Evolutionary conservation across 495 filamentous ascomycete genomes (phyloP).

Genomic region (Tetracladium marchalianum): DNA sequence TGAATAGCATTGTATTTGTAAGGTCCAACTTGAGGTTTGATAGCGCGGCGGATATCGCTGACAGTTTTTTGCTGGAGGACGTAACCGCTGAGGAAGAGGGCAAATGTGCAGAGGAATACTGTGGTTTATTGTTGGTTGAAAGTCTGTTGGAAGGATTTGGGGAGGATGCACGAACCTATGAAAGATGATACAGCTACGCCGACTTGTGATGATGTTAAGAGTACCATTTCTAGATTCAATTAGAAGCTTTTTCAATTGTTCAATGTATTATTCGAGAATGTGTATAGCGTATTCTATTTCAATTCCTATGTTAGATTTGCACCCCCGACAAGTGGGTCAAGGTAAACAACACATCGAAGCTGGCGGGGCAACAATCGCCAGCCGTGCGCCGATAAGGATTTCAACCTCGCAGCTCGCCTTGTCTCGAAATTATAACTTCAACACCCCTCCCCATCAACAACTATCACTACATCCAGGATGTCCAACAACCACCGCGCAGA

Average conservation of each 20-base stretch:
- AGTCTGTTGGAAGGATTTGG: slow-evolving; percentile 2
- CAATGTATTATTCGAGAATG: not conserved
- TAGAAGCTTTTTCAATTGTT: not conserved
- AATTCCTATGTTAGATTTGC: not conserved
- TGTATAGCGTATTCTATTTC: no score
- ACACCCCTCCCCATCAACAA: not conserved
- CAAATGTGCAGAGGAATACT: slow-evolving; percentile 41
- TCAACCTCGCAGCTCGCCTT: not conserved
- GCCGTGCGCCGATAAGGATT: not conserved
- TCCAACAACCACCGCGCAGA: slow-evolving; percentile 52
- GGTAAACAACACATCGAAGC: not conserved
- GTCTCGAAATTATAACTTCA: not conserved
- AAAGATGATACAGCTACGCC: slow-evolving; percentile 37
- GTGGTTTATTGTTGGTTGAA: slow-evolving; percentile 7
- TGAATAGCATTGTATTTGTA: slow-evolving; percentile 28
- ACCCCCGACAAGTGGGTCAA: not conserved
- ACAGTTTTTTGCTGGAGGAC: slow-evolving; percentile 45
- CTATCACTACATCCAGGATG: slow-evolving; percentile 8
- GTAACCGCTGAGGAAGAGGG: slow-evolving; percentile 43
- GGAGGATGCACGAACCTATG: slow-evolving; percentile 32
- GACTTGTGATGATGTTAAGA: slow-evolving; percentile 43
- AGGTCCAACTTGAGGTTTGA: slow-evolving; percentile 27
- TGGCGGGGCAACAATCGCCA: slow-evolving; percentile 13
- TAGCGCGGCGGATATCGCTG: slow-evolving; percentile 36
- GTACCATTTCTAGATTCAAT: slow-evolving; percentile 21